Base-by-base conservation (phyloP, 176 grass and related monocot genomes). In the Carex parvula region DNA sequence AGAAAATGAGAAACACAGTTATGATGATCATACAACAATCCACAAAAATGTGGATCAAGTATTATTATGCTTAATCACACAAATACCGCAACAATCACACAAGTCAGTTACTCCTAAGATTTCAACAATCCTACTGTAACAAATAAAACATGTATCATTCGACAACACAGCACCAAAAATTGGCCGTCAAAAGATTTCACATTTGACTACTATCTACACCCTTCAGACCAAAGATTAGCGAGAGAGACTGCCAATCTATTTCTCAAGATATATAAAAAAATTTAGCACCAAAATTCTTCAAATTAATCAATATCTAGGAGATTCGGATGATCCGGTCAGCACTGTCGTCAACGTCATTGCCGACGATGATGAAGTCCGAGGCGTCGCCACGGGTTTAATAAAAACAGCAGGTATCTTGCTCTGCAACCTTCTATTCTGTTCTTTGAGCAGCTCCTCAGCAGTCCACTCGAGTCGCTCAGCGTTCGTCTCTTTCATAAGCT, bases 261-360 rank as follows among this genome's bases (percentile, higher is more conserved):
- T 44, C 42, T 44, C 48, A 55, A 54, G 18, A 55, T 65, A 75
- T 2, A 8, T n/a, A 29, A 66, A 52, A 76, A 69, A 84, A 22
- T 10, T 72, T 69, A 60, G 0, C 26, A 29, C 63, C 11, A 84
- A 17, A 15, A 63, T 39, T 76, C 41, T 79, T 79, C 78, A 84
- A 86, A 79, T 81, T 79, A 70, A 86, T 70, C 11, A 54, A 4
- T 13, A 75, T 93, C 90, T 89, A 0, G 91, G 93, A 24, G 89
- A 96, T 56, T 78, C 93, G 1, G 85, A 87, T 8, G 86, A 85
- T 82, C 83, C 86, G 26, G 93, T 93, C 79, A 90, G 84, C 0
- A 97, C 87, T 48, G 94, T 97, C 35, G 89, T 93, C 48, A 88
- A 81, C 32, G 94, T 96, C 85, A 85, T 90, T 62, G 88, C 85